A percentile compares a stretch with the other conserved stretches of the same genome.
Evolutionary conservation across 192 early-diverging fungal genomes (phyloP).

Genomic region (Dimargaris xerosporica): DNA sequence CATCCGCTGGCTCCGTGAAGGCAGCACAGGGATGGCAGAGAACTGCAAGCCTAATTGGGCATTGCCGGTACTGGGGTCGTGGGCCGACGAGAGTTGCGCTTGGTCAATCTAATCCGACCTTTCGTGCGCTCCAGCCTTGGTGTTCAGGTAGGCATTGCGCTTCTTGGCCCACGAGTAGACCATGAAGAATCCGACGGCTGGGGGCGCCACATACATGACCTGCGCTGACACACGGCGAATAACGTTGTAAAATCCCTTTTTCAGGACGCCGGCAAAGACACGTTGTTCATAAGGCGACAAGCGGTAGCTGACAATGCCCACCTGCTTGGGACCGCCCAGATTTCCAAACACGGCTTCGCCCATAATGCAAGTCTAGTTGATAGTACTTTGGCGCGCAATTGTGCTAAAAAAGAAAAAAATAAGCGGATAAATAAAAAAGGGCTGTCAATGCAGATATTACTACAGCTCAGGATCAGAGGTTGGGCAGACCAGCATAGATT

Average conservation of each 20-base stretch:
- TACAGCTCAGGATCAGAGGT: too few relatives aligned
- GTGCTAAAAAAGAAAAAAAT: too few relatives aligned
- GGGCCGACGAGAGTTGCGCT: too few relatives aligned
- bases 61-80: too few relatives aligned
- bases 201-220: slow-evolving; percentile 36
- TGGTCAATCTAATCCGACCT: neutral
- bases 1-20: too few relatives aligned
- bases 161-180: slow-evolving; percentile 31
- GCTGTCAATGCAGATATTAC: too few relatives aligned
- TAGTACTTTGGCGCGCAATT: too few relatives aligned
- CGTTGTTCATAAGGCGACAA: slow-evolving; percentile 48
- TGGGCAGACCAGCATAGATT: too few relatives aligned
- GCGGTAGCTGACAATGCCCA: slow-evolving; percentile 37
- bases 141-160: slow-evolving; percentile 19
- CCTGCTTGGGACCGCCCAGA: slow-evolving; percentile 12
- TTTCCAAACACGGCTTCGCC: slow-evolving; percentile 7
- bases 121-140: slow-evolving; percentile 13
- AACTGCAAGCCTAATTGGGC: too few relatives aligned
- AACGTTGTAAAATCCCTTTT: slow-evolving; percentile 45
- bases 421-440: too few relatives aligned
- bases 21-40: too few relatives aligned
- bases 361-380: too few relatives aligned
- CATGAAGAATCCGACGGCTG: slow-evolving; percentile 28
- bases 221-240: slow-evolving; percentile 36
- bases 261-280: slow-evolving; percentile 37